phyloP scores from a whole-genome alignment of 2,329 filamentous ascomycete genomes.

The Meredithiella fracta region DNA sequence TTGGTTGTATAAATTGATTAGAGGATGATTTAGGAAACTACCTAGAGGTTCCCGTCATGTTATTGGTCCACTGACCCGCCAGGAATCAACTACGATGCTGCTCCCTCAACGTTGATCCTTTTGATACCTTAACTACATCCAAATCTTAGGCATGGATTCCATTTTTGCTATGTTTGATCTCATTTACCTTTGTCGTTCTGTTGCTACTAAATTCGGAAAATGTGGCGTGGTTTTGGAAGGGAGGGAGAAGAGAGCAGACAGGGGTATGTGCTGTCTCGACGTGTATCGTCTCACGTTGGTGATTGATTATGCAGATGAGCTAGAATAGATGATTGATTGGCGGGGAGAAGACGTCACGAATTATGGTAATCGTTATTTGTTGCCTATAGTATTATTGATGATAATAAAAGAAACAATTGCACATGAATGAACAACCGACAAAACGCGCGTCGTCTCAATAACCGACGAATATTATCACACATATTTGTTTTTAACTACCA shows the following conservation, averaged over 20 bases:
- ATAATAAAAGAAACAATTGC: not conserved
- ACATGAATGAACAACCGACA: not conserved
- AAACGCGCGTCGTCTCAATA: not conserved
- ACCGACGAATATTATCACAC: not conserved
- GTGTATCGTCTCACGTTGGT: constrained; percentile 1
- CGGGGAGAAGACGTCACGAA: not conserved
- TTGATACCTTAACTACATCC: no score
- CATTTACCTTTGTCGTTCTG: not conserved
- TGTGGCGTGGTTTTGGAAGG: not conserved
- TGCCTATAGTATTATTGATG: no score
- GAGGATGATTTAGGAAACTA: not conserved
- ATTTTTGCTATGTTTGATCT: not conserved
- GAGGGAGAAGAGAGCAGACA: not conserved
- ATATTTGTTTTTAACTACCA: no score
- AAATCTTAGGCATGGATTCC: no score
- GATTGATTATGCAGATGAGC: not conserved
- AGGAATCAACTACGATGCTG: not conserved
- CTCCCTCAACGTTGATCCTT: not conserved
- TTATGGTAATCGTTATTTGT: not conserved
- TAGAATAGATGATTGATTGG: not conserved
- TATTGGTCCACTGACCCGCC: not conserved
- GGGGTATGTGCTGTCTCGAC: not conserved
- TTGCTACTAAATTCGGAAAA: not conserved
- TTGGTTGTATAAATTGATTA: not conserved
- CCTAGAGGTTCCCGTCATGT: not conserved